A percentile compares a stretch with the other conserved stretches of the same genome.
Conservation (phyloP, 108 stramenopile species). For the Fragilaria radians region DNA sequence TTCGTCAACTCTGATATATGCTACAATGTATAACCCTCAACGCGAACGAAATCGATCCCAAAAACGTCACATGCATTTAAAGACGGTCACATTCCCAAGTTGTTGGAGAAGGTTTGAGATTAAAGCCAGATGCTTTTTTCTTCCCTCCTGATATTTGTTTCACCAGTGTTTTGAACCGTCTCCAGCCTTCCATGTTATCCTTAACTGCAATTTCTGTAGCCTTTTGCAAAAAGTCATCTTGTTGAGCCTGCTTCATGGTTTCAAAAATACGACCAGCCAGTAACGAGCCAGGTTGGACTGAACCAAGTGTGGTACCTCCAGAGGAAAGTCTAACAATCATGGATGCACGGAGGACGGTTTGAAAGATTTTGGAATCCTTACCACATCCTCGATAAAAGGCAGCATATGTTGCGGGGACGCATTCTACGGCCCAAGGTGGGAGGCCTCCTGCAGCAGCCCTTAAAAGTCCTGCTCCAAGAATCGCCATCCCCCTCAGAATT, state of each 20-base stretch:
- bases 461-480: slow-evolving; percentile 56
- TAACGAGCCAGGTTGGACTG: slow-evolving; percentile 35
- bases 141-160: slow-evolving; percentile 80
- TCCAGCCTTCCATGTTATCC: slow-evolving; percentile 51
- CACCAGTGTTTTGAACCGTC: slow-evolving; percentile 53
- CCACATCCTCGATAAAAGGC: slow-evolving; percentile 42
- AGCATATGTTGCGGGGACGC: slow-evolving; percentile 41
- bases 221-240: slow-evolving; percentile 42
- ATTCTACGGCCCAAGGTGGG: slow-evolving; percentile 80
- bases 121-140: slow-evolving; percentile 80
- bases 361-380: slow-evolving; percentile 31
- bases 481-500: slow-evolving; percentile 34
- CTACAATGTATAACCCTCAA: no score
- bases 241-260: slow-evolving; percentile 32
- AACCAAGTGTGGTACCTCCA: slow-evolving; percentile 20
- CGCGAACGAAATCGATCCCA: no score
- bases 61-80: slow-evolving; percentile 12
- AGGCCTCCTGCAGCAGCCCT: slow-evolving; percentile 61
- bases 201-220: slow-evolving; percentile 31
- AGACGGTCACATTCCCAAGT: slow-evolving; percentile 72
- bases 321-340: slow-evolving; percentile 32
- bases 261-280: slow-evolving; percentile 64
- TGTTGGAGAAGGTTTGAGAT: slow-evolving; percentile 62
- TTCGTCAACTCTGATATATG: no score
- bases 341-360: slow-evolving; percentile 28